Evolutionary conservation across 1,284 basidiomycete genomes (phyloP), one percentile per base, ranked within the genome.

Genomic region (Somion occarium): DNA sequence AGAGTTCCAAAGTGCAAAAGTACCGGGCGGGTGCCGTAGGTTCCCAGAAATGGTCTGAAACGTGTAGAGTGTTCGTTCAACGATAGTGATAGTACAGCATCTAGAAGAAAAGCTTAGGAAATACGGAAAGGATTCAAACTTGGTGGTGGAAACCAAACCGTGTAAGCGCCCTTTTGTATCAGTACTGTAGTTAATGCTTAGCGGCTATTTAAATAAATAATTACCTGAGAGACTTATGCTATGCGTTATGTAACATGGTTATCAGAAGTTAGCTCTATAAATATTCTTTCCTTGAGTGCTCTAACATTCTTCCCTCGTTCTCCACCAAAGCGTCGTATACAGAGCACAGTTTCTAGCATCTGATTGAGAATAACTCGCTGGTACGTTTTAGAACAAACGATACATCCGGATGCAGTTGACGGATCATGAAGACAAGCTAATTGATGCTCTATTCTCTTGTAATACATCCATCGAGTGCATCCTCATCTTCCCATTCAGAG

Each of bases 131-230:
- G 18, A 23, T 43, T 5, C 42, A 24, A 11, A 18, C 48, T 49
- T 44, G 52, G 30, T n/a, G 48, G 48, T 49, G 24, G 42, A 43
- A 43, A 43, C 42, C 42, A 43, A 43, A 19, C 42, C 42, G 42
- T 23, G 42, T 43, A 43, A 43, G 42, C 42, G 42, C 42, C 42
- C n/a, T n/a, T n/a, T n/a, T n/a, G n/a, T n/a, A n/a, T n/a, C n/a
- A n/a, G n/a, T n/a, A n/a, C n/a, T n/a, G n/a, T n/a, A n/a, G n/a
- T n/a, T n/a, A 15, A 34, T 34, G 30, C 30, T 34, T 34, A 15
- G 30, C 15, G 30, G 30, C 30, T 15, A 15, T 15, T 34, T 34
- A n/a, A n/a, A n/a, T n/a, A n/a, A n/a, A n/a, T n/a, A n/a, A n/a
- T 34, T 15, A 15, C 30, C 30, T 7, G 7, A 7, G 7, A 7